phyloP scores from a whole-genome alignment of 192 early-diverging fungal species.

The Podila horticola region DNA sequence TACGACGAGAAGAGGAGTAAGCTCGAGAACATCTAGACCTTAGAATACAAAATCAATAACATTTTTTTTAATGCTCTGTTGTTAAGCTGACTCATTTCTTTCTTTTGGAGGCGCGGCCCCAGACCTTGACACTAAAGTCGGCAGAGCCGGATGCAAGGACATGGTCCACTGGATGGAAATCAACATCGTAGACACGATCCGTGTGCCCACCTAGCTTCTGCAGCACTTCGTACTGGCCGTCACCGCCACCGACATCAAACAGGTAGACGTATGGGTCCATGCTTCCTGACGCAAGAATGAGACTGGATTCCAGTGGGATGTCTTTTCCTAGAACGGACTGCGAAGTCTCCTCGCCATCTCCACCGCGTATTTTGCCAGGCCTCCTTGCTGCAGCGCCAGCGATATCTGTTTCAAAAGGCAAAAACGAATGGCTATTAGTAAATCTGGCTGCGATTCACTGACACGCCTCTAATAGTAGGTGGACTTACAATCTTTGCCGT shows the following conservation, averaged over 20 bases:
- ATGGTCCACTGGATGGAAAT: slow-evolving; percentile 90
- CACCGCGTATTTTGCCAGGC: slow-evolving; percentile 39
- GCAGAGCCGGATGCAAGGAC: slow-evolving; percentile 86
- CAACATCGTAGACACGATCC: slow-evolving; percentile 91
- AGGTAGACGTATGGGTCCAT: slow-evolving; percentile 87
- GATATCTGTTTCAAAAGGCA: slow-evolving; percentile 16
- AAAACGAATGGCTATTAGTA: not conserved
- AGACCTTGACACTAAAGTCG: slow-evolving; percentile 83
- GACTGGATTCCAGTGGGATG: slow-evolving; percentile 60
- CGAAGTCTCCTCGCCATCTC: slow-evolving; percentile 24
- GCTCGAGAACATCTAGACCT: not conserved
- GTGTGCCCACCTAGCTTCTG: slow-evolving; percentile 93
- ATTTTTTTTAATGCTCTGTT: not conserved
- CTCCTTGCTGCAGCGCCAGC: slow-evolving; percentile 36
- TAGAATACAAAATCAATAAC: not conserved
- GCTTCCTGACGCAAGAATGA: slow-evolving; percentile 82
- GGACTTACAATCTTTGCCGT: slow-evolving; percentile 72
- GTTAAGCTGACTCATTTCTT: slow-evolving; percentile 42
- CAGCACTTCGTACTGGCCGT: slow-evolving; percentile 66
- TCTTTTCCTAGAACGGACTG: slow-evolving; percentile 49
- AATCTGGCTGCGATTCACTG: not conserved
- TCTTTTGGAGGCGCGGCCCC: slow-evolving; percentile 63
- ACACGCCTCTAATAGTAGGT: not conserved
- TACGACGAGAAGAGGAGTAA: not conserved
- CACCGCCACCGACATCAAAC: slow-evolving; percentile 67